These are phyloP conservation scores for Dictyostelium capitatum DNA, from an alignment of 78 protist genomes.

Conservation along the genomic window DNA sequence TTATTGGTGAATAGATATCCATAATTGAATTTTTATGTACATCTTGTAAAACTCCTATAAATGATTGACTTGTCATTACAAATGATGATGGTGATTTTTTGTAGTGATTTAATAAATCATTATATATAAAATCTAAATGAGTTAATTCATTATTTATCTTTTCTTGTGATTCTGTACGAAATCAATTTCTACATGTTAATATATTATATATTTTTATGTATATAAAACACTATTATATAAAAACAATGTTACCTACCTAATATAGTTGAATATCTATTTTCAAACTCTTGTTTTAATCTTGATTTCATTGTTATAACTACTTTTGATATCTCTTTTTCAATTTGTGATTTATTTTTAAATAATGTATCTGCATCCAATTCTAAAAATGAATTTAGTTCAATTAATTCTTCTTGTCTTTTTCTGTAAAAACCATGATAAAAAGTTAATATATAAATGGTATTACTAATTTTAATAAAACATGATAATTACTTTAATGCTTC, in stretches of 20 bases:
- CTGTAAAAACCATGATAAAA: constrained; percentile 19
- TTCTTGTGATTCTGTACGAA: constrained; percentile 51
- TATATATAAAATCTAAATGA: constrained; percentile 65
- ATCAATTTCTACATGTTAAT: too few species aligned
- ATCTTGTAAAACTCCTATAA: constrained; percentile 28
- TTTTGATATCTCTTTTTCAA: constrained; percentile 32
- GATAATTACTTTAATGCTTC: constrained; percentile 58
- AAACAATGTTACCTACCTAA: constrained; percentile 6
- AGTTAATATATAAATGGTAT: too few species aligned
- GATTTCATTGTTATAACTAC: constrained; percentile 28
- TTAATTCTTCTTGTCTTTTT: constrained; percentile 74
- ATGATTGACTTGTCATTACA: constrained; percentile 15
- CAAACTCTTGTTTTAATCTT: constrained; percentile 46
- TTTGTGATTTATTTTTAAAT: constrained; percentile 46
- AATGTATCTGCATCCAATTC: constrained; percentile 61
- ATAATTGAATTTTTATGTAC: constrained; percentile 62
- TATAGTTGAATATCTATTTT: constrained; percentile 27
- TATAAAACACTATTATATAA: not conserved
- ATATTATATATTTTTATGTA: not conserved
- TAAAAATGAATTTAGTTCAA: constrained; percentile 46
- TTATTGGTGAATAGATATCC: constrained; percentile 65
- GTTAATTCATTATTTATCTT: constrained; percentile 50
- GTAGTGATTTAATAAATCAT: constrained; percentile 42
- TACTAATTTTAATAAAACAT: not conserved
- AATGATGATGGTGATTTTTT: constrained; percentile 62